Percentiles rank a stretch among this genome's conserved stretches.
Evolutionary conservation across 2,329 filamentous ascomycete species (phyloP).

Genomic region (Bertia moriformis): DNA sequence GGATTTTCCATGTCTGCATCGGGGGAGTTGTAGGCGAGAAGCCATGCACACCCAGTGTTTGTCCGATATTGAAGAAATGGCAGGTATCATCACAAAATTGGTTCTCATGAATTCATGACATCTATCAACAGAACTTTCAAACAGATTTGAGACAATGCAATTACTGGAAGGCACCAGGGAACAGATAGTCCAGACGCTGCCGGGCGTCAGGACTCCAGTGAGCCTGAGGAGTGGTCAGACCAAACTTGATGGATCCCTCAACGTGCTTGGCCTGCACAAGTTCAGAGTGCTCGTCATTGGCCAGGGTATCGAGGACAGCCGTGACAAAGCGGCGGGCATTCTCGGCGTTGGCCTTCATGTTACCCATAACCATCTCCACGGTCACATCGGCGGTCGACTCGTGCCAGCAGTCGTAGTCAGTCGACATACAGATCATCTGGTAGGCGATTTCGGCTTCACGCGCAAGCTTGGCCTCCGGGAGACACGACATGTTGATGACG

Average conservation of each 20-base stretch:
- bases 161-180: no score
- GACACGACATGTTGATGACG: conserved; percentile 95
- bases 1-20: no score
- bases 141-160: no score
- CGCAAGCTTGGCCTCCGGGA: conserved; percentile 91
- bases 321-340: conserved; percentile 78
- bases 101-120: no score
- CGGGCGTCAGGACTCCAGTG: conserved; percentile 61
- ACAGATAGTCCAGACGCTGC: conserved; percentile 73
- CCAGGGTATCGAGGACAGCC: conserved; percentile 74
- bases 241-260: conserved; percentile 64
- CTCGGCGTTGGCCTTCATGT: conserved; percentile 84
- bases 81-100: no score
- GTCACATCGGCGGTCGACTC: conserved; percentile 62
- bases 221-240: conserved; percentile 66
- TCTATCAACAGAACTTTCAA: no score
- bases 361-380: conserved; percentile 90
- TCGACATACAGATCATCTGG: conserved; percentile 98
- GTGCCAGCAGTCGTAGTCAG: conserved; percentile 98
- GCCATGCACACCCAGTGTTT: no score
- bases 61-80: no score
- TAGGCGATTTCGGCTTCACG: conserved; percentile 92
- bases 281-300: conserved; percentile 61
- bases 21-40: no score
- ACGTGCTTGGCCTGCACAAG: conserved; percentile 70